Evolutionary conservation across 2,329 filamentous ascomycete genomes (phyloP).

Genomic region (Neophaeococcomyces mojaviensis): DNA sequence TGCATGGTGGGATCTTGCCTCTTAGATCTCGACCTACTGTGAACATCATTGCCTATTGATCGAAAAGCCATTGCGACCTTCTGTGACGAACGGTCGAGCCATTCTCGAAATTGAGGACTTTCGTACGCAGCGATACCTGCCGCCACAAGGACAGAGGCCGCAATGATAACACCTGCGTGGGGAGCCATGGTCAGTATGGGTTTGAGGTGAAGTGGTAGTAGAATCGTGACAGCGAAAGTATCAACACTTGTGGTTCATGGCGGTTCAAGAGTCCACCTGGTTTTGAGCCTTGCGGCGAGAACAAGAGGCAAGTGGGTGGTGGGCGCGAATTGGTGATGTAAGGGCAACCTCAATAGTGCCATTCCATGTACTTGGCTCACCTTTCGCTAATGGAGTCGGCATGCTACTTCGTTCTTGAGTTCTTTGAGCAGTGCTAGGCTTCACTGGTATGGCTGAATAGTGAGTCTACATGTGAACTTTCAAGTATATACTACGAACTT

Average conservation of each 20-base stretch:
- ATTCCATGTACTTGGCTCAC: constrained; percentile 25
- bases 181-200: constrained; percentile 20
- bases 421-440: no score
- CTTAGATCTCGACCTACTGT: constrained; percentile 26
- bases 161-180: constrained; percentile 52
- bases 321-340: constrained; percentile 19
- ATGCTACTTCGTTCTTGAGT: constrained; percentile 24
- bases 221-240: not conserved
- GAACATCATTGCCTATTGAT: constrained; percentile 53
- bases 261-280: not conserved
- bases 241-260: constrained; percentile 19
- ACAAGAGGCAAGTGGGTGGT: constrained; percentile 12
- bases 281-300: constrained; percentile 3
- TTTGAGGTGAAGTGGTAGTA: not conserved
- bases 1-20: constrained; percentile 41
- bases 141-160: constrained; percentile 53
- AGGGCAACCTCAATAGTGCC: constrained; percentile 11
- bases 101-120: constrained; percentile 55
- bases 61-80: constrained; percentile 54
- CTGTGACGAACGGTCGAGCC: constrained; percentile 54
- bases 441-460: no score
- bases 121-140: constrained; percentile 58
- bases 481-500: not conserved
- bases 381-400: constrained; percentile 43
- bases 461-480: no score